Evolutionary conservation across 2,329 filamentous ascomycete genomes (phyloP).

Genomic region (Bisporella sp.): DNA sequence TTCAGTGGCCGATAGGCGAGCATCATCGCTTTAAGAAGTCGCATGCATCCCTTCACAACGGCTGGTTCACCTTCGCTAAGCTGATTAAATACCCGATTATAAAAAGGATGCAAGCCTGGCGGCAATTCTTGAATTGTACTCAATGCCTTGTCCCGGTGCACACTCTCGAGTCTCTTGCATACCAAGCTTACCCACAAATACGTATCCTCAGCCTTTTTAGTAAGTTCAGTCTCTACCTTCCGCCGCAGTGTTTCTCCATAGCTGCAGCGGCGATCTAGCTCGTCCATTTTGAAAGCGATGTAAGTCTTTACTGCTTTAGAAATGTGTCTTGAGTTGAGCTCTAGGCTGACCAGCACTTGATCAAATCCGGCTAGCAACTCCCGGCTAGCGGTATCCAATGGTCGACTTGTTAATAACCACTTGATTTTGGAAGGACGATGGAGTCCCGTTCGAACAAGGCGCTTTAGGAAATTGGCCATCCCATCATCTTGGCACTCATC

Average conservation of each 20-base stretch:
- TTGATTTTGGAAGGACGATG: constrained; percentile 19
- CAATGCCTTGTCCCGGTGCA: constrained; percentile 7
- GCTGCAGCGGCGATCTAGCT: constrained; percentile 11
- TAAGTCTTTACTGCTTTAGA: constrained; percentile 16
- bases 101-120: constrained; percentile 18
- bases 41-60: constrained; percentile 13
- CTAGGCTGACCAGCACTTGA: constrained; percentile 14
- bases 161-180: constrained; percentile 19
- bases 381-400: constrained; percentile 18
- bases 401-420: constrained; percentile 26
- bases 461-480: constrained; percentile 3
- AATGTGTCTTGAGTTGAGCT: constrained; percentile 15
- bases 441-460: constrained; percentile 10
- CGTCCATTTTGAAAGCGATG: constrained; percentile 15
- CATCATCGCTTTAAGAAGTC: constrained; percentile 21
- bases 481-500: constrained; percentile 12
- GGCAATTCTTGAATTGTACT: constrained; percentile 17
- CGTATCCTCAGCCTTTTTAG: constrained; percentile 18
- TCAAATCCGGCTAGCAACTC: constrained; percentile 19
- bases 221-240: constrained; percentile 5
- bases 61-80: constrained; percentile 8
- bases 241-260: constrained; percentile 10
- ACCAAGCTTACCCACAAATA: constrained; percentile 26
- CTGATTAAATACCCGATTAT: constrained; percentile 18
- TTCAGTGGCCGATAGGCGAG: constrained; percentile 20